Conservation (phyloP, 1,284 basidiomycete species). For the Ustilago loliicola region DNA sequence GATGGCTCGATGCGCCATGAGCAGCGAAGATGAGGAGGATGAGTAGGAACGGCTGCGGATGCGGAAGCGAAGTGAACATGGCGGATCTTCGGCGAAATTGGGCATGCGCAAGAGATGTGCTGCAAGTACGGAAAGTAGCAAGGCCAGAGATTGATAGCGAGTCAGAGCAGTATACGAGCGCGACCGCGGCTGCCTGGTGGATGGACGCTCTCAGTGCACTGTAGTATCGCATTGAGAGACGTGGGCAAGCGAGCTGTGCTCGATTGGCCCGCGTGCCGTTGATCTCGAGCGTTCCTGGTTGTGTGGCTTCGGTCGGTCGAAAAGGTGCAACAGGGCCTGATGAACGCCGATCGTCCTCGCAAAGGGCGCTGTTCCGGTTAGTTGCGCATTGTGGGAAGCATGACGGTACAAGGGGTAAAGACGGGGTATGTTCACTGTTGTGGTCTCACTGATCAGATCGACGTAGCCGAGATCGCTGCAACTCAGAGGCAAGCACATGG, state of each 20-base stretch:
- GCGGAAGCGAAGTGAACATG: conserved; percentile 4
- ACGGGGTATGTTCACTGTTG: no score
- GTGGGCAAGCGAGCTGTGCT: conserved; percentile 20
- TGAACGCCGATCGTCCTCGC: conserved; percentile 9
- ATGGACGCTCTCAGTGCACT: neutral
- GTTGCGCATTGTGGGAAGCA: no score
- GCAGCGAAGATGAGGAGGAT: neutral
- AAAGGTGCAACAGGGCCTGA: neutral
- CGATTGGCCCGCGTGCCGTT: neutral
- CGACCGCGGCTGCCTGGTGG: neutral
- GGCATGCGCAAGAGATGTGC: neutral
- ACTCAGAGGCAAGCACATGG: neutral
- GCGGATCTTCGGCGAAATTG: conserved; percentile 23
- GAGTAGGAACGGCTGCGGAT: neutral
- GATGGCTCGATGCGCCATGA: neutral
- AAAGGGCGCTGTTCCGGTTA: neutral
- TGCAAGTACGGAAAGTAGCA: neutral
- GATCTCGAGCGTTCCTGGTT: conserved; percentile 2
- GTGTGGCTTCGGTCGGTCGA: neutral
- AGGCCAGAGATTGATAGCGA: neutral
- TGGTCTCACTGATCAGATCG: neutral
- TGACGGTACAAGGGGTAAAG: no score
- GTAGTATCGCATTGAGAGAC: neutral
- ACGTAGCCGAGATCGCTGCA: neutral
- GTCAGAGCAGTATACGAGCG: neutral